These are phyloP conservation scores for Mucor racemosus DNA, from an alignment of 371 early-diverging fungal species.

Conservation along the genomic window DNA sequence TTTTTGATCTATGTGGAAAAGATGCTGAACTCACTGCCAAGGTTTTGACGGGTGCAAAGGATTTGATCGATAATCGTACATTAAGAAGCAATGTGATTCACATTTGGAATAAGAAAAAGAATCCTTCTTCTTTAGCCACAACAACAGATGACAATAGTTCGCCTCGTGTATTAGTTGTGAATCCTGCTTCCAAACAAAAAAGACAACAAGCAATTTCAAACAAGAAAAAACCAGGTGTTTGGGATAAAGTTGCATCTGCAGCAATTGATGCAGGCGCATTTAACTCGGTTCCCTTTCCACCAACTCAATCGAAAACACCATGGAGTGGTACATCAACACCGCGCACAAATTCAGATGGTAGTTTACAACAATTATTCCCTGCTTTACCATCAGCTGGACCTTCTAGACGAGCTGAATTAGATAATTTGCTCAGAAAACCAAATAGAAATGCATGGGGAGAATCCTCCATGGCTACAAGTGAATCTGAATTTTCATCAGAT, in stretches of 20 bases:
- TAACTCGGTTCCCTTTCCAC: conserved; percentile 38
- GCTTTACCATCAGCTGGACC: conserved; percentile 19
- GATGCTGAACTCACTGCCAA: conserved; percentile 55
- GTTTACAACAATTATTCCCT: conserved; percentile 24
- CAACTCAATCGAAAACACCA: conserved; percentile 56
- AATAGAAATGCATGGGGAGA: conserved; percentile 19
- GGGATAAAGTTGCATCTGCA: conserved; percentile 29
- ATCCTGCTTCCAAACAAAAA: conserved; percentile 6
- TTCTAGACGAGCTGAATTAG: conserved; percentile 21
- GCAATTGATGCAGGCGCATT: conserved; percentile 26
- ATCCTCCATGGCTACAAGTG: conserved; percentile 16
- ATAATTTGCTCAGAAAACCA: conserved; percentile 11
- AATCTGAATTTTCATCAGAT: conserved; percentile 13
- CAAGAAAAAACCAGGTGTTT: conserved; percentile 23
- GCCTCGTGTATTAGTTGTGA: conserved; percentile 24
- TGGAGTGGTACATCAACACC: conserved; percentile 31
- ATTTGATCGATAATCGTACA: conserved; percentile 52
- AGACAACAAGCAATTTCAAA: not conserved
- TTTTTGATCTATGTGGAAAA: conserved; percentile 53
- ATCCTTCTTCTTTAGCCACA: conserved; percentile 19
- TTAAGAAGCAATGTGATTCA: conserved; percentile 68
- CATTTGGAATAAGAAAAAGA: conserved; percentile 74
- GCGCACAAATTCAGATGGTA: conserved; percentile 7
- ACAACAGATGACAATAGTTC: conserved; percentile 1
- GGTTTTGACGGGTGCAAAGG: conserved; percentile 56